phyloP scores from a whole-genome alignment of 1,284 basidiomycete species.

The Athelia sp. region DNA sequence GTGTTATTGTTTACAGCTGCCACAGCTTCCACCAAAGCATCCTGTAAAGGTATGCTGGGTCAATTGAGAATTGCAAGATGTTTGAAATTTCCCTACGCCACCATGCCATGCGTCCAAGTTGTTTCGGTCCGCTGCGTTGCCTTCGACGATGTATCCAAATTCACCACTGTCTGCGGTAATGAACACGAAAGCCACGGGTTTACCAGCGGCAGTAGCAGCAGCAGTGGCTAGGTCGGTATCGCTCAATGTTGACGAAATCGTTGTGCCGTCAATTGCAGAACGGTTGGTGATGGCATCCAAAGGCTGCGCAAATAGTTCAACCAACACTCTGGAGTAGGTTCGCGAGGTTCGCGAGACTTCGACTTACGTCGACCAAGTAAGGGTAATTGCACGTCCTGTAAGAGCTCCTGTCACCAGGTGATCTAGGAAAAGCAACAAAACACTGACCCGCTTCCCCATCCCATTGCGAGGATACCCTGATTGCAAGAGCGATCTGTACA shows the following conservation, averaged over 20 bases:
- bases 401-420: too few species aligned
- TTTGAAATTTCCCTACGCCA: conserved; percentile 33
- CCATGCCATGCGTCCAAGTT: conserved; percentile 65
- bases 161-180: conserved; percentile 50
- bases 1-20: conserved; percentile 58
- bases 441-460: conserved; percentile 46
- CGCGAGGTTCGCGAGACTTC: conserved; percentile 29
- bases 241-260: conserved; percentile 42
- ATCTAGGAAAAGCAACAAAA: too few species aligned
- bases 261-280: conserved; percentile 32
- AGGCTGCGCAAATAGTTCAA: conserved; percentile 31
- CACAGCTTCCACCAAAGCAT: conserved; percentile 49
- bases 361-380: conserved; percentile 42
- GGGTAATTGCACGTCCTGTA: conserved; percentile 46
- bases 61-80: too few species aligned
- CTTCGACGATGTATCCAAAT: conserved; percentile 57
- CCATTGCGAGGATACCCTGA: conserved; percentile 61
- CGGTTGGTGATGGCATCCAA: conserved; percentile 38
- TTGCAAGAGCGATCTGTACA: conserved; percentile 41
- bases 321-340: background rate
- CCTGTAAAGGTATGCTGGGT: conserved; percentile 24
- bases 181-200: conserved; percentile 52
- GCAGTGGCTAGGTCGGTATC: conserved; percentile 48
- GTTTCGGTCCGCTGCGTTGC: conserved; percentile 63
- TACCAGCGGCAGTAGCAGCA: conserved; percentile 33